phyloP scores from a whole-genome alignment of 768 basidiomycete species.

The Leccinum incarnatum region DNA sequence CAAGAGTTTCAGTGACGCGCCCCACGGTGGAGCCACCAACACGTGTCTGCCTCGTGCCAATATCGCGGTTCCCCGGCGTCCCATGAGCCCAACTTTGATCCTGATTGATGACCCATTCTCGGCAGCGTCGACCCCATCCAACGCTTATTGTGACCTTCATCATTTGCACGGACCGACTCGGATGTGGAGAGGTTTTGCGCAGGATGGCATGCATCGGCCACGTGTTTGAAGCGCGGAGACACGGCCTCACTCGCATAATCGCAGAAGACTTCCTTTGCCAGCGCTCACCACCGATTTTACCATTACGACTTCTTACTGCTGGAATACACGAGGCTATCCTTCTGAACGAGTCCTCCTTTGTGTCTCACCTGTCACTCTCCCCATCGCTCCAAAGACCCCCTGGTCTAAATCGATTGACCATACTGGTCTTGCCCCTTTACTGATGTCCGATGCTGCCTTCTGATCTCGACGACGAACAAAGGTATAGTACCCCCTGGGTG shows the following conservation, averaged over 20 bases:
- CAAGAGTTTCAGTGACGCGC: neutral
- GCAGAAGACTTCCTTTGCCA: conserved; percentile 8
- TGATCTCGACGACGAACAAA: conserved; percentile 30
- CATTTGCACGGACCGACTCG: conserved; percentile 17
- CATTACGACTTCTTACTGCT: conserved; percentile 27
- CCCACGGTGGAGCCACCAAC: neutral
- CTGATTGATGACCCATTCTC: conserved; percentile 16
- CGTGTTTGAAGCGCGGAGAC: conserved; percentile 23
- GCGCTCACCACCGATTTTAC: conserved; percentile 9
- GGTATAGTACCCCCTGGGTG: conserved; percentile 13
- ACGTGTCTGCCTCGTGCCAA: conserved; percentile 19
- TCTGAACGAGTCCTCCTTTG: conserved; percentile 8
- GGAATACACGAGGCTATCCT: conserved; percentile 27
- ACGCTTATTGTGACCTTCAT: neutral
- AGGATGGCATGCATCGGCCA: conserved; percentile 21
- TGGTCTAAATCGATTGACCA: neutral
- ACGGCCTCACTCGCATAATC: conserved; percentile 15
- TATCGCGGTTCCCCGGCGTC: conserved; percentile 16
- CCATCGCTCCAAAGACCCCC: conserved; percentile 1
- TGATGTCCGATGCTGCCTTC: conserved; percentile 26
- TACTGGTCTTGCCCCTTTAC: conserved; percentile 6
- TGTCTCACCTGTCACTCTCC: conserved; percentile 7
- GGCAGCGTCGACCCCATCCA: conserved; percentile 6
- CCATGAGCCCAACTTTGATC: conserved; percentile 9
- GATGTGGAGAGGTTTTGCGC: conserved; percentile 1